These are phyloP conservation scores for Diaporthe helianthi DNA, from an alignment of 2,329 filamentous ascomycete species.

Conservation along the genomic window DNA sequence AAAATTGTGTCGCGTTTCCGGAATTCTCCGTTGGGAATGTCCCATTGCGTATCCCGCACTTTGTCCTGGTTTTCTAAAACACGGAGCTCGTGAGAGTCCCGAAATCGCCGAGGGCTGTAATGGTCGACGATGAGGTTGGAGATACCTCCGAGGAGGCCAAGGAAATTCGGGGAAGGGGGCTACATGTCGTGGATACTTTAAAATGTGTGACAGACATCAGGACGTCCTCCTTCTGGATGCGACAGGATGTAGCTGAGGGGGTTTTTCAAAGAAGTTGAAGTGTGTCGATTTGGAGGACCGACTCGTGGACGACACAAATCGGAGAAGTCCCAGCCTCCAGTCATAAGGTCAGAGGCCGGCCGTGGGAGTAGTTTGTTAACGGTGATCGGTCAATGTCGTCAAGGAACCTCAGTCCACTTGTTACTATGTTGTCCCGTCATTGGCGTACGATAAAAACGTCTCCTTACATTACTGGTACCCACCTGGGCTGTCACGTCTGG, in stretches of 20 bases:
- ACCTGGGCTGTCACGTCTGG: background rate
- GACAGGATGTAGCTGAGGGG: constrained; percentile 28
- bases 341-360: background rate
- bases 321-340: background rate
- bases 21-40: background rate
- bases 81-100: background rate
- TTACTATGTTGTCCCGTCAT: no score
- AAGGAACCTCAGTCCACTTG: background rate
- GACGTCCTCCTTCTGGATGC: constrained; percentile 33
- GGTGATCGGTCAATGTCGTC: no score
- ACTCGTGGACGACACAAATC: constrained; percentile 26
- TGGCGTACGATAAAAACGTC: background rate
- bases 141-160: background rate
- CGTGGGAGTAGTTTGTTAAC: background rate
- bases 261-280: constrained; percentile 28
- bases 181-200: constrained; percentile 32
- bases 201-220: constrained; percentile 27
- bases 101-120: background rate
- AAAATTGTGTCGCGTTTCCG: background rate
- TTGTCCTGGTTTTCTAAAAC: background rate
- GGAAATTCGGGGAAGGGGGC: background rate
- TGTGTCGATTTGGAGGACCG: constrained; percentile 26
- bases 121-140: background rate
- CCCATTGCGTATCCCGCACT: background rate
- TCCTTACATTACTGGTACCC: background rate